Percentiles rank a stretch among this genome's conserved stretches.
These are phyloP conservation scores for Boechera divaricarpa DNA, from an alignment of 345 rosid species.

Conservation along the genomic window DNA sequence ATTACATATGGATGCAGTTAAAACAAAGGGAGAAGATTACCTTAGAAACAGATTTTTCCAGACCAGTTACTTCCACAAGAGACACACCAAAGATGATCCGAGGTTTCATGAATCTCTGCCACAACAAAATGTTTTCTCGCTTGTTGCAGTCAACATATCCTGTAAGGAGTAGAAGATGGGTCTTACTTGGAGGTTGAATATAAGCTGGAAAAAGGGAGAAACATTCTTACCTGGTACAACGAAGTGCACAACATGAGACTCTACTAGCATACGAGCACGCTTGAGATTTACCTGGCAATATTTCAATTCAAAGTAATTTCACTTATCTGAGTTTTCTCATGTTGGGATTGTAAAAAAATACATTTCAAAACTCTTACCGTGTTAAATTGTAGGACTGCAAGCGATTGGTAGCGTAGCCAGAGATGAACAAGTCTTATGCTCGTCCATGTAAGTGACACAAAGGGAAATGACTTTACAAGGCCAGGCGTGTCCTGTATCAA, in stretches of 20 bases:
- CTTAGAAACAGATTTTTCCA: slow-evolving; percentile 55
- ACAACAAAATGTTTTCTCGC: slow-evolving; percentile 73
- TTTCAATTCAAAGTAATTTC: slow-evolving; percentile 6
- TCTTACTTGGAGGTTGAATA: background rate
- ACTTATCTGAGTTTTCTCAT: background rate
- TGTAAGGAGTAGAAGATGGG: slow-evolving; percentile 41
- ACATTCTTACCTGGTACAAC: slow-evolving; percentile 62
- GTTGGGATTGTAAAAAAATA: slow-evolving; percentile 20
- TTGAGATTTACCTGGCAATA: slow-evolving; percentile 80
- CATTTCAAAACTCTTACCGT: slow-evolving; percentile 53
- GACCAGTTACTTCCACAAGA: slow-evolving; percentile 67
- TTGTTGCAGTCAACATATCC: slow-evolving; percentile 82
- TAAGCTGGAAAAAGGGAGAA: slow-evolving; percentile 7
- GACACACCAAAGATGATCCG: slow-evolving; percentile 76
- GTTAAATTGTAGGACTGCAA: slow-evolving; percentile 70
- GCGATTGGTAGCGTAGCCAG: slow-evolving; percentile 88
- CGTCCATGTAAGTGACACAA: slow-evolving; percentile 72
- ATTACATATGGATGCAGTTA: background rate
- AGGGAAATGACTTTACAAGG: slow-evolving; percentile 72
- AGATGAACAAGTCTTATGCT: slow-evolving; percentile 81
- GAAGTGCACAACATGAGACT: slow-evolving; percentile 68
- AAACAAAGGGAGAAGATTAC: slow-evolving; percentile 46
- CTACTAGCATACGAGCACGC: slow-evolving; percentile 85
- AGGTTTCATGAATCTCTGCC: slow-evolving; percentile 86
- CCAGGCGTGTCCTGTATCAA: slow-evolving; percentile 85